Percentiles rank a stretch among this genome's conserved stretches.
Evolutionary conservation across 2,329 filamentous ascomycete species (phyloP).

Genomic region (Aureobasidium sp.): DNA sequence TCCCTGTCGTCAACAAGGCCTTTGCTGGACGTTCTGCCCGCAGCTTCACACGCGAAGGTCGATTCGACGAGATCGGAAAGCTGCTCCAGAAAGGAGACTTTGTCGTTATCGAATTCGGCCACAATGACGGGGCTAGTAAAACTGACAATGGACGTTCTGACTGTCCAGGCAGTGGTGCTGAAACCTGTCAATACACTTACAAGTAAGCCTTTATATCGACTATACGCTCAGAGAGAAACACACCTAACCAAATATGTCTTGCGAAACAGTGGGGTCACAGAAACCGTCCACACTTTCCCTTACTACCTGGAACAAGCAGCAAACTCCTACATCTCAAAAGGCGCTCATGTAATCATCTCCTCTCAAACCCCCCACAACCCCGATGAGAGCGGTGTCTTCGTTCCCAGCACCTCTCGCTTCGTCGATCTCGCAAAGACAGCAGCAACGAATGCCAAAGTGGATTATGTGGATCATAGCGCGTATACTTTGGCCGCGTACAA

Average conservation of each 20-base stretch:
- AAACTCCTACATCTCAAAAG: slow-evolving; percentile 47
- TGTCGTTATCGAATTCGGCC: slow-evolving; percentile 65
- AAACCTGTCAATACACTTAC: slow-evolving; percentile 49
- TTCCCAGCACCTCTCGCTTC: slow-evolving; percentile 46
- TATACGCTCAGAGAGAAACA: background rate
- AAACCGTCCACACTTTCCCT: slow-evolving; percentile 55
- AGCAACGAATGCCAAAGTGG: slow-evolving; percentile 41
- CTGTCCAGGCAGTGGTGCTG: slow-evolving; percentile 48
- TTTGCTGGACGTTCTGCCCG: slow-evolving; percentile 60
- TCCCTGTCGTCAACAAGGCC: slow-evolving; percentile 55
- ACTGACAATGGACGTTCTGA: slow-evolving; percentile 57
- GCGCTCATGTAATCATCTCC: slow-evolving; percentile 54
- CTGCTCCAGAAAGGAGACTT: slow-evolving; percentile 53
- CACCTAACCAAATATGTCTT: background rate
- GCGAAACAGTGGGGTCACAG: slow-evolving; percentile 32
- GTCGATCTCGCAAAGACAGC: slow-evolving; percentile 49
- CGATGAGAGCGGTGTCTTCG: slow-evolving; percentile 51
- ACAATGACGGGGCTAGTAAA: slow-evolving; percentile 60
- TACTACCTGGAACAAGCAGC: slow-evolving; percentile 55
- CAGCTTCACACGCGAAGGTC: slow-evolving; percentile 59
- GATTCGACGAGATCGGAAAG: slow-evolving; percentile 52
- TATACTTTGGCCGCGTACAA: slow-evolving; percentile 51
- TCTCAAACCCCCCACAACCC: slow-evolving; percentile 57
- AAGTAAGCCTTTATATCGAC: slow-evolving; percentile 23
- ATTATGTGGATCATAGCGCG: slow-evolving; percentile 54